Conservation (phyloP, 2,329 filamentous ascomycete species). For the Alternaria metachromatica region DNA sequence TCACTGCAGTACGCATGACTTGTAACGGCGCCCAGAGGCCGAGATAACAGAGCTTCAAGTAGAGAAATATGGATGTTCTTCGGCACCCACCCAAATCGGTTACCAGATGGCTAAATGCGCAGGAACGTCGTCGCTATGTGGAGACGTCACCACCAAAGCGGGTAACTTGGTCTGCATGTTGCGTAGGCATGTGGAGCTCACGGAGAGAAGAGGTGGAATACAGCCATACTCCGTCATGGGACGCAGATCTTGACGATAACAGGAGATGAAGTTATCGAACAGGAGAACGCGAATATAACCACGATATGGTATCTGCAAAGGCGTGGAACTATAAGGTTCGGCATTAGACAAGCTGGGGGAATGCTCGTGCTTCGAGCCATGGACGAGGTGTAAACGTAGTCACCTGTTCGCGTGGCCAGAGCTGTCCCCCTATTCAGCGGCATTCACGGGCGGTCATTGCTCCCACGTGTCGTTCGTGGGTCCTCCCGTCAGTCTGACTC, state of each 20-base stretch:
- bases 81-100: not conserved
- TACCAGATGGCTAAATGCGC: not conserved
- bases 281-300: not conserved
- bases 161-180: not conserved
- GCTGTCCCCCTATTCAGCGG: conserved; percentile 15
- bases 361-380: not conserved
- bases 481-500: conserved; percentile 16
- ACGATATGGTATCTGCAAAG: not conserved
- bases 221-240: not conserved
- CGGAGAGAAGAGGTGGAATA: not conserved
- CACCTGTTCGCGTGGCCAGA: not conserved
- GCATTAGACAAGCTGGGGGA: not conserved
- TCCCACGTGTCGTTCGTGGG: conserved; percentile 24
- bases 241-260: not conserved
- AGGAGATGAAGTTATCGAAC: not conserved
- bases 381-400: not conserved
- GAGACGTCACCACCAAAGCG: conserved; percentile 1
- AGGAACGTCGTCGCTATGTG: not conserved
- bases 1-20: not conserved
- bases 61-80: not conserved
- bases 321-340: not conserved
- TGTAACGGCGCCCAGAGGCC: not conserved
- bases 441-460: conserved; percentile 22
- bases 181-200: conserved; percentile 8
- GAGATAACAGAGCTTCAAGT: not conserved